Conservation (phyloP, 768 basidiomycete genomes). For the Naganishia randhawae region DNA sequence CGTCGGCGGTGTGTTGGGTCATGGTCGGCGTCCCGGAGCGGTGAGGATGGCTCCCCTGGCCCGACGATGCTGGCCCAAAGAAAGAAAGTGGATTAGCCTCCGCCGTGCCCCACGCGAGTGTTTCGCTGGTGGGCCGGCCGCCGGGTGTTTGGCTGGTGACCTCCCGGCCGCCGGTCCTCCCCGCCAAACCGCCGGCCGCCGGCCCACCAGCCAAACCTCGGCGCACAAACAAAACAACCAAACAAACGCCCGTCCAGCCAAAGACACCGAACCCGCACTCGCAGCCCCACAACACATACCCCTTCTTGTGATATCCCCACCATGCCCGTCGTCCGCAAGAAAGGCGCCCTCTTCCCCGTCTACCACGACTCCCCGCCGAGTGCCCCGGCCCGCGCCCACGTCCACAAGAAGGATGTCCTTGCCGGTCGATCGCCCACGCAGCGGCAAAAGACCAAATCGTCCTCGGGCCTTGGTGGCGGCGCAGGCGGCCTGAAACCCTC, state of each 20-base stretch:
- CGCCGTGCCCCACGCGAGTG: too few species aligned
- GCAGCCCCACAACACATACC: not conserved
- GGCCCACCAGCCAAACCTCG: too few species aligned
- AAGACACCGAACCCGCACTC: too few species aligned
- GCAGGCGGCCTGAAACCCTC: not conserved
- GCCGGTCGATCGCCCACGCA: slow-evolving; percentile 5
- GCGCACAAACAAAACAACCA: too few species aligned
- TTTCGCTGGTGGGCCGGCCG: too few species aligned
- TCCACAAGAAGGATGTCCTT: slow-evolving; percentile 15
- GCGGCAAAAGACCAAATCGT: not conserved
- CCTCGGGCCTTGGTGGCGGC: not conserved
- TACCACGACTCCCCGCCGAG: slow-evolving; percentile 44
- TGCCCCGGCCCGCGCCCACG: not conserved
- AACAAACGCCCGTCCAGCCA: too few species aligned
- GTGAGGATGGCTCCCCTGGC: not conserved
- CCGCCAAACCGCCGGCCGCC: too few species aligned
- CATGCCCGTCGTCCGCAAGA: slow-evolving; percentile 48
- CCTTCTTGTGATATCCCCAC: not conserved
- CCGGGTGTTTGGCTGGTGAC: too few species aligned
- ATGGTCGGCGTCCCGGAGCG: not conserved
- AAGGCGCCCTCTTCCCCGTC: slow-evolving; percentile 49
- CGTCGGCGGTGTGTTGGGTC: not conserved
- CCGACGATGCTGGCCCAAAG: too few species aligned
- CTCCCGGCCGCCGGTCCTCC: too few species aligned
- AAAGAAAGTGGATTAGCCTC: too few species aligned